phyloP scores from a whole-genome alignment of 805 yeast genomes.

The Schizosaccharomyces cryophilus region DNA sequence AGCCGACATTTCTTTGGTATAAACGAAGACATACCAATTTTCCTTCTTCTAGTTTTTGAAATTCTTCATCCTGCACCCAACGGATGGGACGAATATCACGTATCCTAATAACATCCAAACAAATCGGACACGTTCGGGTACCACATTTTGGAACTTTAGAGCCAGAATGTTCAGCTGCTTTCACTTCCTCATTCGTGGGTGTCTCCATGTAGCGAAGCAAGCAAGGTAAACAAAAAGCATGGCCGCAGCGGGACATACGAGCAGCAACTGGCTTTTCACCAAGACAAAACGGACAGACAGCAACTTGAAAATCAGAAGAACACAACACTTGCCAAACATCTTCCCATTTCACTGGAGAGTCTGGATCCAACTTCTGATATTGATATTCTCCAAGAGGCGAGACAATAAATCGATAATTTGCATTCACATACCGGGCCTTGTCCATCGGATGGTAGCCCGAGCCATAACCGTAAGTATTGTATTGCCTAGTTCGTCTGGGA shows the following conservation, averaged over 20 bases:
- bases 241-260: conserved; percentile 88
- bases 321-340: conserved; percentile 41
- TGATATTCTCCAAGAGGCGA: conserved; percentile 32
- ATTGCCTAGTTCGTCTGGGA: not conserved
- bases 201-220: conserved; percentile 23
- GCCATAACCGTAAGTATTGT: conserved; percentile 1
- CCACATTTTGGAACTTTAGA: conserved; percentile 15
- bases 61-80: conserved; percentile 16
- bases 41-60: not conserved
- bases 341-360: not conserved
- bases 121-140: conserved; percentile 57
- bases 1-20: not conserved
- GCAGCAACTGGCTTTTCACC: conserved; percentile 73
- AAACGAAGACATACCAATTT: not conserved
- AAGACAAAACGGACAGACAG: conserved; percentile 76
- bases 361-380: conserved; percentile 24
- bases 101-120: conserved; percentile 32
- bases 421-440: conserved; percentile 30
- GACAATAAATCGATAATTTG: conserved; percentile 64
- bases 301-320: conserved; percentile 32
- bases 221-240: conserved; percentile 67
- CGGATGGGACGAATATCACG: conserved; percentile 33
- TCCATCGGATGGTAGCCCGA: conserved; percentile 8
- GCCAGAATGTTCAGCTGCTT: conserved; percentile 2
- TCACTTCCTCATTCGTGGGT: conserved; percentile 5